Conservation (phyloP, 2,329 filamentous ascomycete species). For the Aspergillus flavus region DNA sequence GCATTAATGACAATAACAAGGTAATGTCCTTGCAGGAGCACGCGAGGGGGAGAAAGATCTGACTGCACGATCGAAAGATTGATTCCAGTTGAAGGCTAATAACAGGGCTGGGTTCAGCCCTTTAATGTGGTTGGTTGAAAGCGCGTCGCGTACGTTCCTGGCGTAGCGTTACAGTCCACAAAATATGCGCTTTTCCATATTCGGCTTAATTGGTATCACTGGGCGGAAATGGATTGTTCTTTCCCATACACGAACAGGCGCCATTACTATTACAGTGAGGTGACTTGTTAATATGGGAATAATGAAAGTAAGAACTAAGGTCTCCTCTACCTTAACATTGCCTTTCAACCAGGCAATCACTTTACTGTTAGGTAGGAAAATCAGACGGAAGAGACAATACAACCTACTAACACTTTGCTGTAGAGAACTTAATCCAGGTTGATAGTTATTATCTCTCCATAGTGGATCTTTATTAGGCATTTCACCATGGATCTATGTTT, state of each 20-base stretch:
- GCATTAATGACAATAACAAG: neutral
- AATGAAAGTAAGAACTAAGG: neutral
- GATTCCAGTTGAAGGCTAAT: neutral
- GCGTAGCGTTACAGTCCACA: conserved; percentile 13
- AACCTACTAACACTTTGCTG: neutral
- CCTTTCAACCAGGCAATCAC: neutral
- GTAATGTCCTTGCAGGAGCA: neutral
- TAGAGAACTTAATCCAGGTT: neutral
- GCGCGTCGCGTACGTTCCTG: conserved; percentile 9
- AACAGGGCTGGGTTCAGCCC: conserved; percentile 12
- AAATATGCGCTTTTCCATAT: conserved; percentile 32
- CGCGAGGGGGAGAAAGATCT: neutral
- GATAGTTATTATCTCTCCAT: neutral
- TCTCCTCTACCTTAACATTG: neutral
- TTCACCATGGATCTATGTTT: neutral
- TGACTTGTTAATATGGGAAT: too few relatives aligned
- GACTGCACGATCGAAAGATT: neutral
- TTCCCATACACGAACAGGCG: neutral
- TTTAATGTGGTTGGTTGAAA: conserved; percentile 19
- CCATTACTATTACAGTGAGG: neutral
- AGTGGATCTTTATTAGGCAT: neutral
- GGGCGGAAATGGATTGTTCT: neutral
- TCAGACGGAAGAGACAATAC: neutral
- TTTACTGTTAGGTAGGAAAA: neutral
- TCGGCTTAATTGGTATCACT: conserved; percentile 27